phyloP scores from a whole-genome alignment of 495 filamentous ascomycete species.

The Thozetella sp. region DNA sequence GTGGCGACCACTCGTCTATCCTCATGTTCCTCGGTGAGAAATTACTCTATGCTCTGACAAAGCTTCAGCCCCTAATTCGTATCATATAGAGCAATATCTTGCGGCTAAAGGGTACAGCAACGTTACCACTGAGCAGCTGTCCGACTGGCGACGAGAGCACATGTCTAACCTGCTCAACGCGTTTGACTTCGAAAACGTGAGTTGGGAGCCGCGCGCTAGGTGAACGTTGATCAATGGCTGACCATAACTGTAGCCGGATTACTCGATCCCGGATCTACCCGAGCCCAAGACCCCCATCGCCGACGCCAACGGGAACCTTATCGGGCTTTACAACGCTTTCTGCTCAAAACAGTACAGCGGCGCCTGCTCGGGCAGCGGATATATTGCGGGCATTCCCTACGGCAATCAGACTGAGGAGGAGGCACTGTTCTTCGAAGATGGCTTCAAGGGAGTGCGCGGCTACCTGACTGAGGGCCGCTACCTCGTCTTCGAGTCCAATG shows the following conservation, averaged over 20 bases:
- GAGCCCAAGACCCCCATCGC: constrained; percentile 37
- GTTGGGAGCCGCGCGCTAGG: not conserved
- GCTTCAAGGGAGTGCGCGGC: constrained; percentile 31
- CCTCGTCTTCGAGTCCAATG: constrained; percentile 22
- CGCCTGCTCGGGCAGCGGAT: constrained; percentile 16
- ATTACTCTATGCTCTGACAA: not conserved
- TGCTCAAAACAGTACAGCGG: constrained; percentile 42
- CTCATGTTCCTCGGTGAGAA: constrained; percentile 8
- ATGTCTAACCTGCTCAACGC: constrained; percentile 33
- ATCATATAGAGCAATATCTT: constrained; percentile 4
- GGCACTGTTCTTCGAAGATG: constrained; percentile 17
- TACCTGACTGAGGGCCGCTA: constrained; percentile 30
- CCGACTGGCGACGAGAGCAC: constrained; percentile 26
- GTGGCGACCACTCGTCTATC: constrained; percentile 6
- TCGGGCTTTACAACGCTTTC: constrained; percentile 21
- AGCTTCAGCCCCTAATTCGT: not conserved
- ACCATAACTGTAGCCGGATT: constrained; percentile 35
- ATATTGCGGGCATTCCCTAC: constrained; percentile 44
- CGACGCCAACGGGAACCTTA: constrained; percentile 21
- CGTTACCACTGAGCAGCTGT: constrained; percentile 18
- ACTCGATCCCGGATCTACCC: constrained; percentile 44
- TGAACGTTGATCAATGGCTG: not conserved
- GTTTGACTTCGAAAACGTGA: constrained; percentile 28
- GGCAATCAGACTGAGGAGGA: constrained; percentile 32
- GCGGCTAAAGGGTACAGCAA: constrained; percentile 18